A percentile compares a stretch with the other conserved stretches of the same genome.
These are phyloP conservation scores for Obelidium mucronatum DNA, from an alignment of 192 early-diverging fungal species.

Conservation along the genomic window DNA sequence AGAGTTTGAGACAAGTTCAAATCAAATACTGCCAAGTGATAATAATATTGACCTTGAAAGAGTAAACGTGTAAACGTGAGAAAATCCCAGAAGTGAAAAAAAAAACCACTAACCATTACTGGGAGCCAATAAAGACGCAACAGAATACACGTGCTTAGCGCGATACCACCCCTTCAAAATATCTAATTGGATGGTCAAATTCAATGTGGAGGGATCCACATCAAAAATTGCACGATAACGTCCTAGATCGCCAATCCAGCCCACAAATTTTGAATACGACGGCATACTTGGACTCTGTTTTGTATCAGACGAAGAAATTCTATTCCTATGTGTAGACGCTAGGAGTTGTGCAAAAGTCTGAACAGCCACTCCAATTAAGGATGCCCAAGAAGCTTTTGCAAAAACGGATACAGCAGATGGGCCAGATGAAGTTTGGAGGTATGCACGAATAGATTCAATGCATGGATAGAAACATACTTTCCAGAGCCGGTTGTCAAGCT, in stretches of 20 bases:
- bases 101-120: slow-evolving; percentile 33
- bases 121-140: slow-evolving; percentile 41
- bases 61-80: not conserved
- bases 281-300: slow-evolving; percentile 33
- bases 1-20: slow-evolving; percentile 22
- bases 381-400: slow-evolving; percentile 29
- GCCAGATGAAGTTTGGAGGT: slow-evolving; percentile 8
- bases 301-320: not conserved
- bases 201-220: slow-evolving; percentile 6
- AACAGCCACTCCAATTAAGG: slow-evolving; percentile 31
- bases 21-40: slow-evolving; percentile 49
- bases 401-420: not conserved
- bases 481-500: slow-evolving; percentile 49
- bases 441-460: slow-evolving; percentile 32
- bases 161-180: slow-evolving; percentile 33
- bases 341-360: slow-evolving; percentile 29
- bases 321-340: not conserved
- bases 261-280: slow-evolving; percentile 35
- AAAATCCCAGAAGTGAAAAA: slow-evolving; percentile 13
- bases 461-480: slow-evolving; percentile 36
- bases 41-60: slow-evolving; percentile 43
- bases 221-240: slow-evolving; percentile 34
- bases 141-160: slow-evolving; percentile 31
- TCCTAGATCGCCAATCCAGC: slow-evolving; percentile 47
- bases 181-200: not conserved